A percentile compares a stretch with the other conserved stretches of the same genome.
Conservation (phyloP, 2,329 filamentous ascomycete genomes). For the Aspergillus brasiliensis region DNA sequence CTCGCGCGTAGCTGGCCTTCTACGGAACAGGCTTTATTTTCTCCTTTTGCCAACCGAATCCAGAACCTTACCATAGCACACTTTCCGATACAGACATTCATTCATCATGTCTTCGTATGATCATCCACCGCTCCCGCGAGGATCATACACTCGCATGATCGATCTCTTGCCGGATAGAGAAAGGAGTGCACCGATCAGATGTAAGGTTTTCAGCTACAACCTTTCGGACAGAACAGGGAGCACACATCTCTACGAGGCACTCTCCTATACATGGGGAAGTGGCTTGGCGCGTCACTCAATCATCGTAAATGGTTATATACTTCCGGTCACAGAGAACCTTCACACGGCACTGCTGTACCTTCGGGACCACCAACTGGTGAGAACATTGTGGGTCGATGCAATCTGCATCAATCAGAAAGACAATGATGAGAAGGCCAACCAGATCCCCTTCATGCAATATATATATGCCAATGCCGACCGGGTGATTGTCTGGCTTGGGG, state of each 20-base stretch:
- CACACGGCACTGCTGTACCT: not conserved
- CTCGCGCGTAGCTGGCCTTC: not conserved
- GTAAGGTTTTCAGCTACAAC: not conserved
- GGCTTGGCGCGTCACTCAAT: not conserved
- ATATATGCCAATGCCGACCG: not conserved
- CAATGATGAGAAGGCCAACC: not conserved
- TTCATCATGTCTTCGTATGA: not conserved
- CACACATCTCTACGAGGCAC: conserved; percentile 5
- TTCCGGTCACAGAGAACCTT: not conserved
- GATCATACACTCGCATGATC: not conserved
- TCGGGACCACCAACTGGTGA: not conserved
- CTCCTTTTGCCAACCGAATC: not conserved
- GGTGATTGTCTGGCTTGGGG: not conserved
- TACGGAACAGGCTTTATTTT: not conserved
- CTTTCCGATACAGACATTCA: not conserved
- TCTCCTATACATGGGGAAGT: conserved; percentile 4
- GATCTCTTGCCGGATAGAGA: not conserved
- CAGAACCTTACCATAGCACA: not conserved
- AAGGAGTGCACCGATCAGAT: not conserved
- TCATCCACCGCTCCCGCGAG: not conserved
- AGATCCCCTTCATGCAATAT: not conserved
- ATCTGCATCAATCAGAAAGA: not conserved
- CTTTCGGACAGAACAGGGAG: too few relatives aligned
- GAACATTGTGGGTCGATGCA: conserved; percentile 2
- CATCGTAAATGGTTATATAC: not conserved